Evolutionary conservation across 768 basidiomycete genomes (phyloP).

Genomic region (Boletus patriciae): DNA sequence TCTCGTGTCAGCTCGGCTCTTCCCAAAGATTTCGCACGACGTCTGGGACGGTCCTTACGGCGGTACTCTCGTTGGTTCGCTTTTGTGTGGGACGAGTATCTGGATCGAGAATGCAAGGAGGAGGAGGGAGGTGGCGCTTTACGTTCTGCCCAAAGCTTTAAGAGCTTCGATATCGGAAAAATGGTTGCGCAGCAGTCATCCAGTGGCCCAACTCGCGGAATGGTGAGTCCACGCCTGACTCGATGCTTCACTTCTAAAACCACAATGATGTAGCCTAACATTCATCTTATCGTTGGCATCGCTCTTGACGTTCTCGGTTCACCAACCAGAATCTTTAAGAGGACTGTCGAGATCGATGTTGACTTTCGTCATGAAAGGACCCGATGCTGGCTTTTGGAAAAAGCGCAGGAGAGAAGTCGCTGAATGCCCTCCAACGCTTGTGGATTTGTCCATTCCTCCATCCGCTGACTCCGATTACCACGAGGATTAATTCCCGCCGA

Average conservation of each 20-base stretch:
- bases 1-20: constrained; percentile 56
- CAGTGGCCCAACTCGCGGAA: constrained; percentile 47
- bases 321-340: constrained; percentile 63
- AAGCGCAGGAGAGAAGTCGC: constrained; percentile 24
- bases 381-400: constrained; percentile 55
- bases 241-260: constrained; percentile 9
- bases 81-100: constrained; percentile 73
- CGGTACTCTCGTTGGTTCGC: constrained; percentile 61
- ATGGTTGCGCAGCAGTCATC: constrained; percentile 49
- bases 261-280: constrained; percentile 41
- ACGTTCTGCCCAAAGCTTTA: constrained; percentile 72
- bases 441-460: constrained; percentile 2
- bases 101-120: constrained; percentile 73
- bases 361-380: constrained; percentile 63
- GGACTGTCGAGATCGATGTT: constrained; percentile 75
- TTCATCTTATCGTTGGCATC: constrained; percentile 66
- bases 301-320: constrained; percentile 60
- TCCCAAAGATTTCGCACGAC: constrained; percentile 71
- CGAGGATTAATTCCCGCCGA: background rate
- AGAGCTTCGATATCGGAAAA: constrained; percentile 58
- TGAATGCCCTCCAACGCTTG: constrained; percentile 9
- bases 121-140: constrained; percentile 77
- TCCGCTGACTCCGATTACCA: background rate
- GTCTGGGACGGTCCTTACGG: constrained; percentile 80
- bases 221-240: constrained; percentile 40